Evolutionary conservation across 2,329 filamentous ascomycete species (phyloP).

Genomic region (Xylariaceae sp.): DNA sequence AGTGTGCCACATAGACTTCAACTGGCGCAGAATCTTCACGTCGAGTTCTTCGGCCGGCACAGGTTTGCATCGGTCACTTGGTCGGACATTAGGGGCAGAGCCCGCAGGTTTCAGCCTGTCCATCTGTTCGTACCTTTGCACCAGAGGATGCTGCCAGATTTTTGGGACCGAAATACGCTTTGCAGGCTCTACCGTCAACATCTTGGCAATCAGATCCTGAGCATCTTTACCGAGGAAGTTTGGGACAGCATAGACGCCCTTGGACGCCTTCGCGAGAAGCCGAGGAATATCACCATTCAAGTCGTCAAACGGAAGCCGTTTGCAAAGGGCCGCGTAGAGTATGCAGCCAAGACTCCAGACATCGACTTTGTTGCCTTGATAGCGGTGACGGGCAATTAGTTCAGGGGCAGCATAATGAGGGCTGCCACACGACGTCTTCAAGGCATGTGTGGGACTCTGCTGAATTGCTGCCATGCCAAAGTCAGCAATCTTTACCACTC

Average conservation of each 20-base stretch:
- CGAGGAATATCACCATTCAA: conserved; percentile 47
- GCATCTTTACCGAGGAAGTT: conserved; percentile 61
- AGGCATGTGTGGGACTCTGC: conserved; percentile 70
- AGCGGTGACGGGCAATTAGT: conserved; percentile 62
- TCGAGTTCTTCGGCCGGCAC: conserved; percentile 66
- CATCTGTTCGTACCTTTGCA: conserved; percentile 75
- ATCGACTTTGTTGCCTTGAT: conserved; percentile 81
- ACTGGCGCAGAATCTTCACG: conserved; percentile 72
- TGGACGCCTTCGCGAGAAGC: conserved; percentile 58
- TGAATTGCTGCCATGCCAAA: conserved; percentile 95
- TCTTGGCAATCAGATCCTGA: conserved; percentile 70
- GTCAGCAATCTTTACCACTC: conserved; percentile 88
- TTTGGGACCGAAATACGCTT: conserved; percentile 72
- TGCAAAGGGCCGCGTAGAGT: conserved; percentile 80
- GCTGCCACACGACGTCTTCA: conserved; percentile 89
- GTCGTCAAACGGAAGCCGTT: conserved; percentile 76
- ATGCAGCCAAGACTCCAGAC: conserved; percentile 94
- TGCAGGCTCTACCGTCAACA: conserved; percentile 73
- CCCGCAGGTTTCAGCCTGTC: conserved; percentile 58
- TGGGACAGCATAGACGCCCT: conserved; percentile 58
- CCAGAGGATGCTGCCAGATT: conserved; percentile 83
- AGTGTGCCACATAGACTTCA: conserved; percentile 88
- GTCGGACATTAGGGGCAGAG: conserved; percentile 50
- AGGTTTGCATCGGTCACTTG: conserved; percentile 49
- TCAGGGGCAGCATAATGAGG: conserved; percentile 96